Evolutionary conservation across 306 rosid species (phyloP).

Genomic region (Casuarina cunninghamiana): DNA sequence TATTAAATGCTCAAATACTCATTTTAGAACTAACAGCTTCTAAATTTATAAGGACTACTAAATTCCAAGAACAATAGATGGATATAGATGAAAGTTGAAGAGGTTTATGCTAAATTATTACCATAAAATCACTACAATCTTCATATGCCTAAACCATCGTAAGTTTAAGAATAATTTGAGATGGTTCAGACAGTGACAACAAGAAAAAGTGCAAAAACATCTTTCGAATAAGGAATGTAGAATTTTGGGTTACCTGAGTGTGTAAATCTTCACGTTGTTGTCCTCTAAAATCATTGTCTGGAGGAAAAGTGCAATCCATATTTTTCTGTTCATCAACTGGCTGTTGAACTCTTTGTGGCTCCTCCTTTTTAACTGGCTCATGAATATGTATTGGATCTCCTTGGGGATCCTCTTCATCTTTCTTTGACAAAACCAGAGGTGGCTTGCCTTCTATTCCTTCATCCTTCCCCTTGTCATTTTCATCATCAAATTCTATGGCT

Average conservation of each 20-base stretch:
- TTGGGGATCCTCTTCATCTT: constrained; percentile 18
- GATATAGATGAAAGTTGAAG: too few relatives aligned
- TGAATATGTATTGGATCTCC: constrained; percentile 23
- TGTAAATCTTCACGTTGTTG: constrained; percentile 36
- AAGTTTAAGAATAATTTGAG: constrained; percentile 19
- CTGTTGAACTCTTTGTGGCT: constrained; percentile 28
- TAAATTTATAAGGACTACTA: not conserved
- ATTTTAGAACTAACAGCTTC: not conserved
- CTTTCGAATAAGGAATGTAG: not conserved
- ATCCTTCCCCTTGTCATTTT: constrained; percentile 21
- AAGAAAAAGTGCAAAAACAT: constrained; percentile 24
- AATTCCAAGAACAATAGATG: too few relatives aligned
- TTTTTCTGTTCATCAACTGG: constrained; percentile 14
- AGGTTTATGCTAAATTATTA: constrained; percentile 32
- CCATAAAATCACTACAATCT: constrained; percentile 27
- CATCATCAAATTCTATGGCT: constrained; percentile 22
- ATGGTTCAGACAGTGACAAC: constrained; percentile 29
- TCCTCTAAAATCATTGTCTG: constrained; percentile 11
- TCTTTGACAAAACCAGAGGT: not conserved
- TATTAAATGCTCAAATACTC: not conserved
- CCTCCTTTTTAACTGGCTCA: constrained; percentile 20
- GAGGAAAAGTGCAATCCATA: constrained; percentile 10
- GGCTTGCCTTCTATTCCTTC: constrained; percentile 2
- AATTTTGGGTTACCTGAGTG: constrained; percentile 41
- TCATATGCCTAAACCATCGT: constrained; percentile 11